Evolutionary conservation across 805 yeast genomes (phyloP), one percentile per base, ranked within the genome.

Genomic region (Starmera dryadoides): DNA sequence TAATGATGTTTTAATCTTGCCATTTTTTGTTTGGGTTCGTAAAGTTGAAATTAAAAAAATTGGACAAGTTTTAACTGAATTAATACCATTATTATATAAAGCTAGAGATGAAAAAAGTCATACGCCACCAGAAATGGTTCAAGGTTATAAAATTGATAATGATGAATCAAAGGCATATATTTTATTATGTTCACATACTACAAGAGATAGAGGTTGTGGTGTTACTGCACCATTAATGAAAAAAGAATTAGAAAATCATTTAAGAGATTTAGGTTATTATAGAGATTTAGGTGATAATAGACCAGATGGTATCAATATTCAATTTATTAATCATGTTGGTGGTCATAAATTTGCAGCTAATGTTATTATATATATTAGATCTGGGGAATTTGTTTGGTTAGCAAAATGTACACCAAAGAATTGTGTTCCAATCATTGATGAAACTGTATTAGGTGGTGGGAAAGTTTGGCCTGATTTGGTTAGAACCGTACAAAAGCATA

Each of bases 261-360:
- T 91, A 33, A 68, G 94, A 42, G 86, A 85, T 4, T 65, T 73
- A 28, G 94, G 79, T 4, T 63, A 85, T 15, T 75, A 77, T 48
- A 71, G 98, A 52, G 97, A 91, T 58, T 58, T 64, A 23, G 81
- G 84, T 11, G 97, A 89, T 58, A 71, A 68, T 36, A 71, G 88
- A 39, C 78, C 85, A 0, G 79, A 71, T 25, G 98, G 97, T 6
- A 86, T 82, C 1, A 64, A 66, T 6, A 86, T 88, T 2, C 66
- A 73, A 2, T 88, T 59, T 49, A 73, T 84, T 23, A 88, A 86
- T 53, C 98, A 91, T 59, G 84, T 91, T 21, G 98, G 98, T 6
- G 98, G 98, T 5, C 98, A 91, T 62, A 93, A 93, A 59, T 93
- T 69, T 60, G 87, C 93, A 1, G 97, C 97, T 2, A 91, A 91